These are phyloP conservation scores for Diaporthe sp. DNA, from an alignment of 2,329 filamentous ascomycete genomes.

Conservation along the genomic window DNA sequence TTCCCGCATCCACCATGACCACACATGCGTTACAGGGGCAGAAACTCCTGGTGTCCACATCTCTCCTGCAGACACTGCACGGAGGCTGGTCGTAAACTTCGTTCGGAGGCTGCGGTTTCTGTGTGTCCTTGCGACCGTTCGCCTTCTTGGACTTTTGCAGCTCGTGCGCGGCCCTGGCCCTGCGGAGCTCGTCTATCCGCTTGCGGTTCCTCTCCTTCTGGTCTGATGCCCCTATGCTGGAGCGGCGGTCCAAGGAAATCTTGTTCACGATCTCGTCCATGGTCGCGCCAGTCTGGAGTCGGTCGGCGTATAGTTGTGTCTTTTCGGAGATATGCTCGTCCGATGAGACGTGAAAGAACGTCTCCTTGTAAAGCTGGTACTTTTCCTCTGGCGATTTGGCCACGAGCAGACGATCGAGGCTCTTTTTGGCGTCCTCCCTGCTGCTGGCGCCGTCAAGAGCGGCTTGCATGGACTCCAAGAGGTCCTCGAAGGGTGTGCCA, in stretches of 20 bases:
- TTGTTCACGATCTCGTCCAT: slow-evolving; percentile 42
- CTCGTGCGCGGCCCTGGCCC: slow-evolving; percentile 41
- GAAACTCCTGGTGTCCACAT: slow-evolving; percentile 38
- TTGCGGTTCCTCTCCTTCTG: slow-evolving; percentile 43
- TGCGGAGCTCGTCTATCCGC: slow-evolving; percentile 42
- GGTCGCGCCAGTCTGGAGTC: slow-evolving; percentile 38
- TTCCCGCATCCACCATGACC: slow-evolving; percentile 38
- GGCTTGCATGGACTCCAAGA: slow-evolving; percentile 36
- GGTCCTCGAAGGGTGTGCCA: slow-evolving; percentile 34
- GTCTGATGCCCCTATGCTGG: slow-evolving; percentile 36
- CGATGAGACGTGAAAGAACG: slow-evolving; percentile 37
- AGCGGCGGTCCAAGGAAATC: slow-evolving; percentile 40
- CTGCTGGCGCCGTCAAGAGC: slow-evolving; percentile 27
- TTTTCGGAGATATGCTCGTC: slow-evolving; percentile 37
- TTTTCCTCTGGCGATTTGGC: slow-evolving; percentile 34
- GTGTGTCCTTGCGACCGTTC: slow-evolving; percentile 26
- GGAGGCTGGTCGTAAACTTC: slow-evolving; percentile 42
- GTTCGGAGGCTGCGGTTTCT: slow-evolving; percentile 35
- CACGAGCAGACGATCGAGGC: slow-evolving; percentile 35
- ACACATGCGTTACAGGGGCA: slow-evolving; percentile 41
- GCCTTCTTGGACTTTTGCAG: slow-evolving; percentile 43
- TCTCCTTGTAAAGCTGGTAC: slow-evolving; percentile 37
- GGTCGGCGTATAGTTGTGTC: slow-evolving; percentile 40
- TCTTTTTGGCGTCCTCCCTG: slow-evolving; percentile 14
- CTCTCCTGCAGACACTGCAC: slow-evolving; percentile 40